Evolutionary conservation across 163 green algal genomes (phyloP), one percentile per base, ranked within the genome.

Genomic region (Coccomyxa subellipsoidea): DNA sequence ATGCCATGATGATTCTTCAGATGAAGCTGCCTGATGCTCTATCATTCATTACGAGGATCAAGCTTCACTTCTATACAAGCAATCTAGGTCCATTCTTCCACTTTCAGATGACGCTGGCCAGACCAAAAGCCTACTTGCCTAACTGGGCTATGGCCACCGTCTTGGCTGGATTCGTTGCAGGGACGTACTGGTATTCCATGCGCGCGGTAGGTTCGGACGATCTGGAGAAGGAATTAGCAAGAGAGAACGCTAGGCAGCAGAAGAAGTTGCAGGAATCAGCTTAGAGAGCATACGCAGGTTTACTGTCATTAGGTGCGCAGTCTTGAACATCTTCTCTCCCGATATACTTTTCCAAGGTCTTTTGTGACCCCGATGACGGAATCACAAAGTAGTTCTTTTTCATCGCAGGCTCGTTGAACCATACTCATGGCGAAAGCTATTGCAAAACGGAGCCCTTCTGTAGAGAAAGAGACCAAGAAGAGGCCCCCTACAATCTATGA

Each of bases 141-240:
- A 89, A 89, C 76, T 84, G 83, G 77, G 80, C 84, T 0, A 35
- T 94, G 10, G 90, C 77, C 0, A 85, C 69, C 1, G 21, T 84
- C 4, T 77, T 94, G 9, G 39, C 37, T 34, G 80, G 38, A 5
- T 91, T 93, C 53, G 88, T 91, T 3, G 83, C 27, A 23, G 85
- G 82, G n/a, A 93, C 87, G 18, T 94, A 94, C 38, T 84, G 81
- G 10, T 92, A 87, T 78, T 86, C 85, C 31, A 89, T 93, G 75
- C 80, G 77, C 80, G 73, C 85, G 23, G 86, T 91, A 9, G 86
- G 86, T 27, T 81, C 39, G 23, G 85, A 90, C 78, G 88, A 92
- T 79, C 76, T 92, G 38, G 84, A 85, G 29, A 72, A 84, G 23
- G 89, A 93, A 69, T 77, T 92, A 0, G 54, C 88, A 54, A 76